phyloP scores from a whole-genome alignment of 208 protist genomes.

The Wallacemonas sp. region DNA sequence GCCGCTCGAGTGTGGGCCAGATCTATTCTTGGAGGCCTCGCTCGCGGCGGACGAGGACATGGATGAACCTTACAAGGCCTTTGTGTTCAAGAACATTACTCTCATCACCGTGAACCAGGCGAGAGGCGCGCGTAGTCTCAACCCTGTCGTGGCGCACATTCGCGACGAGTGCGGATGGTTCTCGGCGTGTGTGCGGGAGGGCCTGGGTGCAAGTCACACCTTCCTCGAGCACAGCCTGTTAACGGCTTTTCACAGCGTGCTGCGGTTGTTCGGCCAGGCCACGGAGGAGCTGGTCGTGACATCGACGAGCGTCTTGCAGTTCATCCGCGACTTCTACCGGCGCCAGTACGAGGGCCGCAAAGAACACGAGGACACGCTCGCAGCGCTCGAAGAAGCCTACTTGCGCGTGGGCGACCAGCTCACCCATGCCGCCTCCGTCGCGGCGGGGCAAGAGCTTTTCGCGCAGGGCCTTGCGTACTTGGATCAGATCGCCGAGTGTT shows the following conservation, averaged over 20 bases:
- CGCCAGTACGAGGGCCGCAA: slow-evolving; percentile 49
- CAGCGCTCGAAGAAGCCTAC: slow-evolving; percentile 51
- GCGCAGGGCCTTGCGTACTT: slow-evolving; percentile 49
- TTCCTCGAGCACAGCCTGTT: slow-evolving; percentile 42
- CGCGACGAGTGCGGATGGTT: slow-evolving; percentile 68
- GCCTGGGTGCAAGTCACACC: slow-evolving; percentile 36
- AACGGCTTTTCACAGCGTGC: slow-evolving; percentile 40
- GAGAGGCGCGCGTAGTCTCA: slow-evolving; percentile 11
- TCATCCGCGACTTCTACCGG: slow-evolving; percentile 51
- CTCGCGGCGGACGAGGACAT: slow-evolving; percentile 21
- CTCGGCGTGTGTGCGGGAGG: slow-evolving; percentile 23
- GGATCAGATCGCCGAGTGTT: slow-evolving; percentile 48
- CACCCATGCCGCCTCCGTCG: slow-evolving; percentile 36
- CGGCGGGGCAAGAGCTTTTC: slow-evolving; percentile 59
- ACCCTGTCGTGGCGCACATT: slow-evolving; percentile 33
- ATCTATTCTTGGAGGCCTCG: slow-evolving; percentile 36
- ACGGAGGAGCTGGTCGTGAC: slow-evolving; percentile 50
- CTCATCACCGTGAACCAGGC: slow-evolving; percentile 22
- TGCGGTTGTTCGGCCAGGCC: slow-evolving; percentile 53
- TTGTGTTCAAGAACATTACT: slow-evolving; percentile 19
- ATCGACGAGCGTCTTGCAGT: slow-evolving; percentile 28
- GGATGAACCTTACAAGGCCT: slow-evolving; percentile 36
- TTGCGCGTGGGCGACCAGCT: slow-evolving; percentile 30
- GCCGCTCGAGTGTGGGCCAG: slow-evolving; percentile 43
- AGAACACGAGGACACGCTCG: slow-evolving; percentile 64